These are phyloP conservation scores for Pinus tabuliformis DNA, from an alignment of 75 land plant species.

Conservation along the genomic window DNA sequence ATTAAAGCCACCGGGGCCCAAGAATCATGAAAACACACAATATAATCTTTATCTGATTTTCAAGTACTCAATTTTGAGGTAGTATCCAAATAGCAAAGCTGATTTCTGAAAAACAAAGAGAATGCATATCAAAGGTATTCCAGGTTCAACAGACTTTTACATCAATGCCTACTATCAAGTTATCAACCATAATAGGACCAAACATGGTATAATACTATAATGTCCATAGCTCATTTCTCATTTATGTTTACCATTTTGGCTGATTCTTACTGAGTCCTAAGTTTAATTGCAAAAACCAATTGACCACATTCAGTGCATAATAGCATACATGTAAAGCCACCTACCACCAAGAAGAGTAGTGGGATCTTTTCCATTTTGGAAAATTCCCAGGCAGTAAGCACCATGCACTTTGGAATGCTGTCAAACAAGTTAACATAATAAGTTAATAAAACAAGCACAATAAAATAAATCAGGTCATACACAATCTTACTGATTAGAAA, in stretches of 20 bases:
- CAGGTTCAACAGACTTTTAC: neutral
- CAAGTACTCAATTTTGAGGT: neutral
- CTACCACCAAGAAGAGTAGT: constrained; percentile 96
- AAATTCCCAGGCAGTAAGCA: constrained; percentile 93
- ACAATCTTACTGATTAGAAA: neutral
- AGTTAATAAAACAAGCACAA: neutral
- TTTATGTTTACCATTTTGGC: neutral
- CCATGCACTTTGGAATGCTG: constrained; percentile 89
- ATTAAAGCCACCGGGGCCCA: neutral
- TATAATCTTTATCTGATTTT: neutral
- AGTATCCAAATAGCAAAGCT: neutral
- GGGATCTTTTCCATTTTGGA: constrained; percentile 78
- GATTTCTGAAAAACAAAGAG: neutral
- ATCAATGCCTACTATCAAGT: neutral
- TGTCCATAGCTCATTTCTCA: neutral
- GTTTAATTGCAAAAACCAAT: neutral
- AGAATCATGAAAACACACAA: neutral
- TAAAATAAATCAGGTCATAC: neutral
- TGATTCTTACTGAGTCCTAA: neutral
- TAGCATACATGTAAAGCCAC: neutral
- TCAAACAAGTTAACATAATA: constrained; percentile 7
- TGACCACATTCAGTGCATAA: neutral
- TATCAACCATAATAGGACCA: neutral
- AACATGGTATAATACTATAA: neutral
- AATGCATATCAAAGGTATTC: neutral